A percentile compares a stretch with the other conserved stretches of the same genome.
These are phyloP conservation scores for Parachlorella kessleri DNA, from an alignment of 139 green algal species.

Conservation along the genomic window DNA sequence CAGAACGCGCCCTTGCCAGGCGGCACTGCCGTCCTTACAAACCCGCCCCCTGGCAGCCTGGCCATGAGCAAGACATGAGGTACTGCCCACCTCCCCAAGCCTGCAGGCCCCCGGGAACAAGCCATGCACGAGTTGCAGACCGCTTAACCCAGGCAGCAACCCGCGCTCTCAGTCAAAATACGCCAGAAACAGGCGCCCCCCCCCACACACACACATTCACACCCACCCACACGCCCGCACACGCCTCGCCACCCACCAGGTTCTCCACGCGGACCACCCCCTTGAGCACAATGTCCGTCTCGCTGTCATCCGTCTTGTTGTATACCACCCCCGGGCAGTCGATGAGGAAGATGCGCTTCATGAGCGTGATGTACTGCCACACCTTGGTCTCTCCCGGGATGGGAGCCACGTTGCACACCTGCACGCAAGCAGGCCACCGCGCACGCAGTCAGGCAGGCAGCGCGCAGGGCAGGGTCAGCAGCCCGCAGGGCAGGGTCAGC, in stretches of 20 bases:
- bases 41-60: too few relatives aligned
- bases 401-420: constrained; percentile 96
- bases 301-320: constrained; percentile 79
- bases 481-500: background rate
- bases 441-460: background rate
- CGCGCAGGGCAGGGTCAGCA: background rate
- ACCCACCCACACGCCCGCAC: too few relatives aligned
- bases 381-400: constrained; percentile 98
- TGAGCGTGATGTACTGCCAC: constrained; percentile 99
- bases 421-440: background rate
- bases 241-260: constrained; percentile 41
- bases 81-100: too few relatives aligned
- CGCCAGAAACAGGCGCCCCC: too few relatives aligned
- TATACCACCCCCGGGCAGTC: constrained; percentile 99
- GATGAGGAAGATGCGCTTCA: constrained; percentile 99
- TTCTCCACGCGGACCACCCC: constrained; percentile 94
- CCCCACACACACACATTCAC: too few relatives aligned
- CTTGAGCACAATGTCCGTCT: constrained; percentile 94
- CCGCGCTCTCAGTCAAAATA: too few relatives aligned
- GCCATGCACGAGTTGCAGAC: too few relatives aligned
- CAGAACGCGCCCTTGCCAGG: too few relatives aligned
- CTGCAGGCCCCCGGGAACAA: too few relatives aligned
- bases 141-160: too few relatives aligned
- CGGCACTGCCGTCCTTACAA: too few relatives aligned
- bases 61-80: too few relatives aligned